Evolutionary conservation across 1,284 basidiomycete species (phyloP), one percentile per base, ranked within the genome.

Genomic region (Melanopsichium pennsylvanicum): DNA sequence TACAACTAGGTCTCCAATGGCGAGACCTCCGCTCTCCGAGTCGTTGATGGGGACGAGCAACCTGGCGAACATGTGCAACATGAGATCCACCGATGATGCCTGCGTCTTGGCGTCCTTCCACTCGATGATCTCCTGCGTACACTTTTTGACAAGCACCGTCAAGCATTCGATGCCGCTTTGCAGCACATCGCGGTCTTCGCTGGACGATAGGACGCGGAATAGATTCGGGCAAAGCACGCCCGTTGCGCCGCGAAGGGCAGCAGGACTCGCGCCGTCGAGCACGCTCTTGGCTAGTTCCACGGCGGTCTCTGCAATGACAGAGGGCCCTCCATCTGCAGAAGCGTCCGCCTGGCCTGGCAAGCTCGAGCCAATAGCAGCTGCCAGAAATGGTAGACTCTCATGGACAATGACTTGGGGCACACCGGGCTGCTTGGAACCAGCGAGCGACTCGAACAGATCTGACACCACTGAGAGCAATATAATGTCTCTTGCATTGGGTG

Each of bases 1-100:
- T 63, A 97, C 90, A 75, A 98, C 91, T 35, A 98, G 85, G 77
- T 97, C 93, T 33, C 95, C 95, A 36, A 97, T 89, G 44, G 90
- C 90, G 10, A 97, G 86, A 11, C 93, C 93, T 33, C 91, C 93
- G 2, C 92, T 89, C 60, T 75, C 75, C 12, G 70, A 64, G 26
- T 70, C 68, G 25, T 68, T 67, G 11, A 66, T 41, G 4, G 74
- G 70, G 10, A 52, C 44, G 10, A 80, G 68, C 44, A 75, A 60
- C 16, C 56, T 60, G 27, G 75, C 67, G 12, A 79, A 55, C 36
- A 80, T 58, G 23, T 60, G 63, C 19, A 78, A 57, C 40, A 78
- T 56, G n/a, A 57, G 44, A n/a, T 75, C 61, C 1, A 78, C 34
- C 9, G 57, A 39, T 4, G 50, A 23, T 7, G 36, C 39, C 15